Percentiles rank a stretch among this genome's conserved stretches.
These are phyloP conservation scores for Yamadazyma diddensiae DNA, from an alignment of 1,139 yeast species.

Conservation along the genomic window DNA sequence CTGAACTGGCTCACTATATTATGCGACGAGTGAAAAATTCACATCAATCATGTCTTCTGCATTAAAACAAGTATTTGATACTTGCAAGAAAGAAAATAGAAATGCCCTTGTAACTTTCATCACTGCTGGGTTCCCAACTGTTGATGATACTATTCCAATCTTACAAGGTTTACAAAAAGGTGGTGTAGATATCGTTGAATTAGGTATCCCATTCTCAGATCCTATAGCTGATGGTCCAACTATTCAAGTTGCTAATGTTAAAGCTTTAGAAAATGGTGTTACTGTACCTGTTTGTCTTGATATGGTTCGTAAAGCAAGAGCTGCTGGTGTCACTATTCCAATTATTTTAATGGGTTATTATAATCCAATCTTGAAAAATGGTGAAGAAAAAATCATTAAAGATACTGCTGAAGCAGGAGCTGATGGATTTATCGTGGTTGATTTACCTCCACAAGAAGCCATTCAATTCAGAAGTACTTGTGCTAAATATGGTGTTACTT, in stretches of 20 bases:
- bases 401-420: constrained; percentile 88
- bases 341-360: constrained; percentile 95
- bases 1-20: constrained; percentile 31
- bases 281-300: constrained; percentile 68
- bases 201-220: constrained; percentile 97
- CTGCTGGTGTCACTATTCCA: constrained; percentile 82
- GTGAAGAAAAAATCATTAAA: constrained; percentile 76
- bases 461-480: constrained; percentile 76
- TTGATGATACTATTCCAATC: constrained; percentile 84
- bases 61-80: constrained; percentile 66
- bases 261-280: constrained; percentile 78
- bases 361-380: constrained; percentile 87
- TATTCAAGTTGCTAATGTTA: constrained; percentile 80
- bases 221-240: constrained; percentile 99
- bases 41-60: constrained; percentile 53
- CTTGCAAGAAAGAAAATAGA: constrained; percentile 72
- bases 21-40: constrained; percentile 1
- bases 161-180: constrained; percentile 87
- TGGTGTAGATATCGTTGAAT: constrained; percentile 91
- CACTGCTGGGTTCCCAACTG: constrained; percentile 91
- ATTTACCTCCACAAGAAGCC: constrained; percentile 98
- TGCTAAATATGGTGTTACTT: constrained; percentile 66
- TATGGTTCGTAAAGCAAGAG: constrained; percentile 71
- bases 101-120: constrained; percentile 88
- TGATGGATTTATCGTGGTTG: constrained; percentile 91